Base-by-base conservation (phyloP, 495 filamentous ascomycete genomes). In the Amphirosellinia nigrospora region DNA sequence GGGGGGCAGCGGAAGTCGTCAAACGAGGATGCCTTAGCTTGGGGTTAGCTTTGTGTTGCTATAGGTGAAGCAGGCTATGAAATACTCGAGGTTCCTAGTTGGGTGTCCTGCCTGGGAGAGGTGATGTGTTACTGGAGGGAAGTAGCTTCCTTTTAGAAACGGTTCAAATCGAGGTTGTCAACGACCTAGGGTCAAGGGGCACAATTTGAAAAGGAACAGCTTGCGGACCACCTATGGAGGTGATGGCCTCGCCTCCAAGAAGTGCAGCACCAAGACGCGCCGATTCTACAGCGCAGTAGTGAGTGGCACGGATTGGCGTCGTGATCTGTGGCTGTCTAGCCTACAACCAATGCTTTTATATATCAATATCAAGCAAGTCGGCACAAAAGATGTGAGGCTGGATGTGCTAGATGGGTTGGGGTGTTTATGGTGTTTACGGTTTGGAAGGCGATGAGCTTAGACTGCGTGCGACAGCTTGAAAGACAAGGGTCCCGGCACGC, bases 361-460 rank as follows among this genome's bases (percentile, higher is more conserved):
- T 32, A 41, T 61, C 58, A 15, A 61, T 26, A 61, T n/a, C 55
- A 6, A 41, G 8, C 58, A 61, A 26, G 36, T 23, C 15, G 56
- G 39, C 34, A 39, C n/a, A 36, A 53, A 58, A 58, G 55, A 43
- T 38, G 58, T 19, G 53, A 60, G 36, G 36, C 56, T 26, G n/a
- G 34, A n/a, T 39, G 1, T 23, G 56, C 13, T 39, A 28, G 8
- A 6, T 26, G 10, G 39, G 19, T 26, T 45, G 28, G 3, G 34
- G n/a, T 41, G 32, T 32, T 59, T 34, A 21, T 7, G 10, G 34
- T n/a, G n/a, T n/a, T n/a, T n/a, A n/a, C n/a, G n/a, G n/a, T n/a
- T 28, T 46, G 41, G 23, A 11, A 43, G 3, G n/a, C 19, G 39
- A 63, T 11, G 38, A 10, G 21, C 15, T n/a, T n/a, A 26, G 43